A percentile compares a stretch with the other conserved stretches of the same genome.
Evolutionary conservation across 192 early-diverging fungal genomes (phyloP).

Genomic region (Coemansia sp.): DNA sequence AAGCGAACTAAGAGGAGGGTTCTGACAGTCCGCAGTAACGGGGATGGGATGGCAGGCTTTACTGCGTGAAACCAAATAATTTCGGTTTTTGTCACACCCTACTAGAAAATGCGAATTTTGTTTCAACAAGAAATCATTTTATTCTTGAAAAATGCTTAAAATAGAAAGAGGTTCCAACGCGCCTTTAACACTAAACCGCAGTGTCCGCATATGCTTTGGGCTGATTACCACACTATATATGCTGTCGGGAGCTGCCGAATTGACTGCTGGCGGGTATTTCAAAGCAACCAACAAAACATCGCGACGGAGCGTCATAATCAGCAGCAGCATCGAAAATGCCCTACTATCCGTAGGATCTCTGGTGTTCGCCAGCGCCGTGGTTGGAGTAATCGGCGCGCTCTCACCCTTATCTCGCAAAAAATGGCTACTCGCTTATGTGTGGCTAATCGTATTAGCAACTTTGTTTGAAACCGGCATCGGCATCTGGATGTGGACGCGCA

Average conservation of each 20-base stretch:
- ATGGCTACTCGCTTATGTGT: conserved; percentile 22
- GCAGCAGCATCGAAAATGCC: conserved; percentile 22
- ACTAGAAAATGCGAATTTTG: no score
- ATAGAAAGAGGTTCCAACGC: conserved; percentile 5
- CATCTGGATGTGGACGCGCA: conserved; percentile 46
- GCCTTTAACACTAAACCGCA: conserved; percentile 21
- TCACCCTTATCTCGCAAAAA: conserved; percentile 36
- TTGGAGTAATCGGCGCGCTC: conserved; percentile 27
- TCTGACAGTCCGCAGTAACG: no score
- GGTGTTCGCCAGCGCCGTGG: conserved; percentile 14
- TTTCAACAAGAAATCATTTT: no score
- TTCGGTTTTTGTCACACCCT: no score
- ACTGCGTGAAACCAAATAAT: no score
- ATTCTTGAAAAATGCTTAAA: no score
- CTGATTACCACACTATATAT: conserved; percentile 24
- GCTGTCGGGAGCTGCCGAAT: conserved; percentile 26
- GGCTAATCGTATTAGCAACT: conserved; percentile 14
- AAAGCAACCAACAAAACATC: conserved; percentile 14
- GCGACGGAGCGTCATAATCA: conserved; percentile 28
- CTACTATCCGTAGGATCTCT: conserved; percentile 33
- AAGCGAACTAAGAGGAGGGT: no score
- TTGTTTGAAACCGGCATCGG: conserved; percentile 29
- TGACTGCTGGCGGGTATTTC: conserved; percentile 31
- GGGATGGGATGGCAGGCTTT: no score
- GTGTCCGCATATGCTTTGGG: conserved; percentile 22